phyloP scores from a whole-genome alignment of 805 yeast genomes.

The Lachancea kluyveri region DNA sequence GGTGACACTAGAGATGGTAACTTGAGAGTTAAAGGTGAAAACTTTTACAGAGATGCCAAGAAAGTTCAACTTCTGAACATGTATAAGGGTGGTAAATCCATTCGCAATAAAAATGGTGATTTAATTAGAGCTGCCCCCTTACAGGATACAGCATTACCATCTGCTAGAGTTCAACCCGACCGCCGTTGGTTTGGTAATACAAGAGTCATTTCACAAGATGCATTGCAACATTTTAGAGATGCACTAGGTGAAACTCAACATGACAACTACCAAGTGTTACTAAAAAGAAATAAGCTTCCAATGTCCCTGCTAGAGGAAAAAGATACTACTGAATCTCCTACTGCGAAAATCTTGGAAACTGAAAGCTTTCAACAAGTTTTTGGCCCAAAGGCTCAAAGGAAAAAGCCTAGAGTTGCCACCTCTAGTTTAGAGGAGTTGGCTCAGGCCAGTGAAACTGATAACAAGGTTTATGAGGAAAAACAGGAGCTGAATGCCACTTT shows the following conservation, averaged over 20 bases:
- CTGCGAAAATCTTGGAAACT: conserved; percentile 77
- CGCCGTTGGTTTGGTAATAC: conserved; percentile 98
- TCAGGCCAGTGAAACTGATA: conserved; percentile 47
- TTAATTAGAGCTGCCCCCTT: conserved; percentile 80
- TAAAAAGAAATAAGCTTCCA: conserved; percentile 87
- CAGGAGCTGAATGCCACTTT: conserved; percentile 66
- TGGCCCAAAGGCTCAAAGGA: conserved; percentile 93
- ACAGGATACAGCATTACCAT: conserved; percentile 82
- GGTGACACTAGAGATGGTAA: conserved; percentile 83
- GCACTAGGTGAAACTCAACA: conserved; percentile 83
- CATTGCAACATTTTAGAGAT: conserved; percentile 86
- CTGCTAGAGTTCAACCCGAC: conserved; percentile 92
- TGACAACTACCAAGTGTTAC: conserved; percentile 78
- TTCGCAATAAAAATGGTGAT: conserved; percentile 82
- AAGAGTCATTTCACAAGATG: conserved; percentile 95
- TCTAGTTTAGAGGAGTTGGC: conserved; percentile 79
- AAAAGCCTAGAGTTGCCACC: conserved; percentile 77
- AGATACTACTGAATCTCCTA: conserved; percentile 69
- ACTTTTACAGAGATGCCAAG: conserved; percentile 91
- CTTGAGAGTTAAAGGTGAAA: conserved; percentile 91
- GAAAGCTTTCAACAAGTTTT: conserved; percentile 77
- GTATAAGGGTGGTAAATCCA: conserved; percentile 90
- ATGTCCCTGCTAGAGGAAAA: conserved; percentile 91
- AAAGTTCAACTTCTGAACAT: conserved; percentile 83
- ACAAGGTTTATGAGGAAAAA: conserved; percentile 62